Base-by-base conservation (phyloP, 495 filamentous ascomycete species). In the Neohortaea acidophila region DNA sequence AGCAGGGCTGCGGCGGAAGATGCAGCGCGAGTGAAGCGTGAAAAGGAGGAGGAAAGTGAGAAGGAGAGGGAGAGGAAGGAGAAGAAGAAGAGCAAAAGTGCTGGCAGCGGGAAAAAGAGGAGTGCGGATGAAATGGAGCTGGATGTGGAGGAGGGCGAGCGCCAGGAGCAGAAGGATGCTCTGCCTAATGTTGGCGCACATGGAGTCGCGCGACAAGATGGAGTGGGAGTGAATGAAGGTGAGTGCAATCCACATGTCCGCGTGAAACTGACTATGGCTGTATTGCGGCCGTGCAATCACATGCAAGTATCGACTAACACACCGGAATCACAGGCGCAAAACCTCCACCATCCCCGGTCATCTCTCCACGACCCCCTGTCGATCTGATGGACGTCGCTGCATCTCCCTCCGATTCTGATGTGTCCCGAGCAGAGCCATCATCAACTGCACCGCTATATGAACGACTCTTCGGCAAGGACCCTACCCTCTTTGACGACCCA, bases 401-500 rank as follows among this genome's bases (percentile, higher is more conserved):
- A 9, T 49, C 46, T n/a, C 39, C 39, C 1, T 21, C 45, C 2
- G 46, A 44, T 31, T 36, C 41, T 8, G 46, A 49, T n/a, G 32
- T 73, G 69, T 22, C 68, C 66, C 59, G 75, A 48, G 10, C 75
- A 82, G 27, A 68, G 65, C 59, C 77, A 47, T 12, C 74, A 82
- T 51, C 86, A 84, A 55, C 80, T 78, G 64, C 82, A 18, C 72
- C 82, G 20, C 75, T 84, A 40, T 63, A 72, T 48, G 46, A 49
- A 28, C 75, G 91, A 50, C 78, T 81, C 1, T 93, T 99, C 51
- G 87, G 86, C 26, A 77, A 89, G 9, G 84, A 94, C 52, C 86
- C 86, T 0, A 75, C 81, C n/a, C 80, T 74, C 14, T 94, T 84
- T 47, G 79, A 84, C 47, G 89, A 99, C 52, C 84, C 86, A 0